These are phyloP conservation scores for Plasmodium malariae DNA, from an alignment of 169 alveolate genomes.

Conservation along the genomic window DNA sequence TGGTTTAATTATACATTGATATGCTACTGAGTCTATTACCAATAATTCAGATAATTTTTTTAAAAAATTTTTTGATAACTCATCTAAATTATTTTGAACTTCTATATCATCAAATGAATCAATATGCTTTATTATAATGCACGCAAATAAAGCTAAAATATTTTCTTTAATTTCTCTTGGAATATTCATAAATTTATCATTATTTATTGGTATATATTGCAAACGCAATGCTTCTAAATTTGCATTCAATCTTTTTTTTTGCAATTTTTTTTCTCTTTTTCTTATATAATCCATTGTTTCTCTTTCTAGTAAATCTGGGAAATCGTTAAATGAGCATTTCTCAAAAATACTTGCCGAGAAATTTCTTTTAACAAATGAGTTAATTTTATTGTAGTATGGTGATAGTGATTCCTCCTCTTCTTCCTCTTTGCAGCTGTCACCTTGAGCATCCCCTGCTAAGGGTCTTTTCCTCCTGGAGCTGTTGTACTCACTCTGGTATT, in stretches of 20 bases:
- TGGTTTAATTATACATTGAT: conserved; percentile 56
- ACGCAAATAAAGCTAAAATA: conserved; percentile 69
- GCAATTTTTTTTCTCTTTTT: conserved; percentile 30
- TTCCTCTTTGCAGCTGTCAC: background rate
- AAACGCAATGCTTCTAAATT: conserved; percentile 73
- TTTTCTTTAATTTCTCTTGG: conserved; percentile 67
- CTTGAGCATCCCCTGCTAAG: background rate
- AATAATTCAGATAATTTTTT: conserved; percentile 48
- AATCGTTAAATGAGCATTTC: conserved; percentile 40
- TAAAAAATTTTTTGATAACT: conserved; percentile 39
- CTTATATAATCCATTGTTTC: conserved; percentile 61
- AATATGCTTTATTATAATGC: conserved; percentile 64
- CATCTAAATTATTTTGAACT: conserved; percentile 53
- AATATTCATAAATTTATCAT: conserved; percentile 48
- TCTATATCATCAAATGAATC: conserved; percentile 70
- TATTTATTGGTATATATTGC: conserved; percentile 71
- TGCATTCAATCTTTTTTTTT: conserved; percentile 55
- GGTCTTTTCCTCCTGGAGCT: background rate
- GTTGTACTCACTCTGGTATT: too few species aligned
- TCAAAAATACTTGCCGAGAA: background rate
- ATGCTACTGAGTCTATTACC: conserved; percentile 63
- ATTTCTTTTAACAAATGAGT: conserved; percentile 3
- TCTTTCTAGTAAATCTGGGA: conserved; percentile 36
- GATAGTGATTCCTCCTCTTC: background rate
- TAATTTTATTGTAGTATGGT: background rate